Percentiles rank a stretch among this genome's conserved stretches.
Conservation (phyloP, 495 filamentous ascomycete species). For the Podospora conica region DNA sequence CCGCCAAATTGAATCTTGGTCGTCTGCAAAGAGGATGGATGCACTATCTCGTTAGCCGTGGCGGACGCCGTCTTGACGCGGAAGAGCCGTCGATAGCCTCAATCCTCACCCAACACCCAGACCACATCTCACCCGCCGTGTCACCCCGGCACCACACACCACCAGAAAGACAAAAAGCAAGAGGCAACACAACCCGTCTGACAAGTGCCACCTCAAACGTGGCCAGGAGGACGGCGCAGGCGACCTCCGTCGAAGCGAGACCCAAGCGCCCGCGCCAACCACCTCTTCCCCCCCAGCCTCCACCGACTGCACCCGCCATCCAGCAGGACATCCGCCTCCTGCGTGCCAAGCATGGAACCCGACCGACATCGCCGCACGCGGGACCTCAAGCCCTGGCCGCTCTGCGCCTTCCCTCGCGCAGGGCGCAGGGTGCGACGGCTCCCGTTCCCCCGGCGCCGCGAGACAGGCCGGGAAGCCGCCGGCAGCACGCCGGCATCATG, state of each 20-base stretch:
- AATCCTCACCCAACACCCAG: neutral
- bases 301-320: neutral
- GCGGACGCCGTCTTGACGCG: no score
- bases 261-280: neutral
- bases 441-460: neutral
- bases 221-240: neutral
- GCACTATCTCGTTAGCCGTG: no score
- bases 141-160: neutral
- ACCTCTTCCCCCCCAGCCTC: neutral
- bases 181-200: neutral
- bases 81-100: neutral
- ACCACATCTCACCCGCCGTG: neutral
- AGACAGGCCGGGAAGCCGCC: neutral
- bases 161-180: neutral
- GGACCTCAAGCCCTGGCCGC: neutral
- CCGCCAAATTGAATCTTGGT: no score
- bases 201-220: neutral
- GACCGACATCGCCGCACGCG: neutral
- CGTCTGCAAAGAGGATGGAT: no score
- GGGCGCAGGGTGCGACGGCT: neutral
- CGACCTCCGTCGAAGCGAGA: neutral
- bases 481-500: neutral
- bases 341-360: neutral
- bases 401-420: neutral
- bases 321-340: neutral